Percentiles rank a stretch among this genome's conserved stretches.
Conservation (phyloP, 2,329 filamentous ascomycete species). For the Knoxdaviesia proteae region DNA sequence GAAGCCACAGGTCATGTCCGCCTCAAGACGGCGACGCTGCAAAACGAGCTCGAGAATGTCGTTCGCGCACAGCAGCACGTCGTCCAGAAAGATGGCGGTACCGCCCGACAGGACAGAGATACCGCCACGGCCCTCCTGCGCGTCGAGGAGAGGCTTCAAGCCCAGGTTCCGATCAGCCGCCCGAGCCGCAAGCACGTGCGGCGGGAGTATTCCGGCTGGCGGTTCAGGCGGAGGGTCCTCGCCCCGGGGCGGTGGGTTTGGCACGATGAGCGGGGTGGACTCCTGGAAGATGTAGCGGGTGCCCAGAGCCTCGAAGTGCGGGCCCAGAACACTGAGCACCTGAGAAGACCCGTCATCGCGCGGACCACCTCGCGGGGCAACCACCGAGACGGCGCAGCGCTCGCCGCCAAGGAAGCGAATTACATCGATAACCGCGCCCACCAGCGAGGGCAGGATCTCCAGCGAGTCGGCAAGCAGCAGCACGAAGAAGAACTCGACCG, state of each 20-base stretch:
- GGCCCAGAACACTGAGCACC: conserved; percentile 19
- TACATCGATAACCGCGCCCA: conserved; percentile 26
- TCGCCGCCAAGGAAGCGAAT: conserved; percentile 26
- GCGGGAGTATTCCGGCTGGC: too few species aligned
- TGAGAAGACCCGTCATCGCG: conserved; percentile 29
- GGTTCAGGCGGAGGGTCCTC: too few species aligned
- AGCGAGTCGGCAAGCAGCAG: not conserved
- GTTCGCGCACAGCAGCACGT: conserved; percentile 28
- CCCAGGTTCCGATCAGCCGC: conserved; percentile 26
- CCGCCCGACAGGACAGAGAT: conserved; percentile 13
- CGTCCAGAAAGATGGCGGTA: conserved; percentile 30
- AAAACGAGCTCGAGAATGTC: conserved; percentile 35
- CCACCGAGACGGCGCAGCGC: conserved; percentile 26
- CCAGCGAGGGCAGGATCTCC: not conserved
- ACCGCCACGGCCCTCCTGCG: conserved; percentile 2
- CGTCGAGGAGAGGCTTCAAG: conserved; percentile 20
- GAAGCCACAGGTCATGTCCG: conserved; percentile 36
- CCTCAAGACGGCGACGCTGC: conserved; percentile 21
- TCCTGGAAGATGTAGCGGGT: conserved; percentile 18
- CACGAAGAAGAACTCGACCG: not conserved
- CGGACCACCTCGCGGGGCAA: conserved; percentile 20
- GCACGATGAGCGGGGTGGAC: conserved; percentile 7
- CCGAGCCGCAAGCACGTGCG: conserved; percentile 18
- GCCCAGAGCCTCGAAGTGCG: conserved; percentile 15
- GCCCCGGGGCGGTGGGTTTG: too few species aligned